A percentile compares a stretch with the other conserved stretches of the same genome.
Evolutionary conservation across 2,329 filamentous ascomycete species (phyloP).

Genomic region (Diaporthe caulivora): DNA sequence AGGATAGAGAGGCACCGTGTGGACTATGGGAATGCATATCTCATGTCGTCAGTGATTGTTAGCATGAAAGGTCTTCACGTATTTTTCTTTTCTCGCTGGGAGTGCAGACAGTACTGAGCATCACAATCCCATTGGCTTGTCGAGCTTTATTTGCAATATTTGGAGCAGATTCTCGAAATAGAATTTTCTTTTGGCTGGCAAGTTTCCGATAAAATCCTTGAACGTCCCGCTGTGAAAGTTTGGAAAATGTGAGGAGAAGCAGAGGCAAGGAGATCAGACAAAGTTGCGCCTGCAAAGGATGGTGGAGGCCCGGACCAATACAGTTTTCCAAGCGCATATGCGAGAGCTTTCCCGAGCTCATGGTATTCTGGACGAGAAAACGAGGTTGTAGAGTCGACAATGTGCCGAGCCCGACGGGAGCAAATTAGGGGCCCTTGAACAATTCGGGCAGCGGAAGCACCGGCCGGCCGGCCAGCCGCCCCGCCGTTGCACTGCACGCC

Average conservation of each 20-base stretch:
- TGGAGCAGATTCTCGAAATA: background rate
- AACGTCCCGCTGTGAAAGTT: no score
- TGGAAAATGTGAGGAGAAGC: no score
- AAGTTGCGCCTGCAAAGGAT: no score
- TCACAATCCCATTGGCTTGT: background rate
- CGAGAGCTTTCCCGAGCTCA: background rate
- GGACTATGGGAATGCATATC: background rate
- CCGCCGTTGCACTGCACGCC: background rate
- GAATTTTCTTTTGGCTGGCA: background rate
- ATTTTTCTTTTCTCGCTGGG: background rate
- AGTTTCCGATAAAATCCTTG: background rate
- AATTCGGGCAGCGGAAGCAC: background rate
- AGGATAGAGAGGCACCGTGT: background rate
- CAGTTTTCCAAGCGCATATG: background rate
- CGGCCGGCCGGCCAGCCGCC: background rate
- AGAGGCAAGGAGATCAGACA: background rate
- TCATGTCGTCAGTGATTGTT: no score
- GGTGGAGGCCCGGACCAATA: no score
- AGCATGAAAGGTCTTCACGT: no score
- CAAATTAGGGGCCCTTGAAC: no score
- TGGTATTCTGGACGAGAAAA: background rate
- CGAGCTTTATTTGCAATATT: no score
- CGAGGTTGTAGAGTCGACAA: background rate
- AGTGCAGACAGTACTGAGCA: background rate
- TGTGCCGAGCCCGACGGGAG: no score